Conservation (phyloP, 2,329 filamentous ascomycete species). For the Epichloe baconii region DNA sequence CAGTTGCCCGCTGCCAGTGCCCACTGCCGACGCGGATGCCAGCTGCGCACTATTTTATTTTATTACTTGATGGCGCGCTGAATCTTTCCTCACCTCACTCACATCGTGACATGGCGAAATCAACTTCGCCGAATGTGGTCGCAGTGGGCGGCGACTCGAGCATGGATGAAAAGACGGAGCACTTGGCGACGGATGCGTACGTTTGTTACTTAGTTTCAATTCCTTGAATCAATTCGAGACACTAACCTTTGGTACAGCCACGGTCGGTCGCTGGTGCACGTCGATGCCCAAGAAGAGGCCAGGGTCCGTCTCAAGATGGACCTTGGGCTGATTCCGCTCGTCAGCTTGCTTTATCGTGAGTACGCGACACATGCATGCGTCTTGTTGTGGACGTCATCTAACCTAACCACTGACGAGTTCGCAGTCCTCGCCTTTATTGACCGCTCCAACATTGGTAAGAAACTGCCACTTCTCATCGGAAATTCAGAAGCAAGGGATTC, state of each 20-base stretch:
- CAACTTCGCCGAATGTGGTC: no score
- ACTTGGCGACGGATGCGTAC: background rate
- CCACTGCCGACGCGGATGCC: no score
- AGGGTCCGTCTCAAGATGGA: slow-evolving; percentile 51
- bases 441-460: slow-evolving; percentile 49
- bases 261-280: no score
- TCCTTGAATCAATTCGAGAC: no score
- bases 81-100: background rate
- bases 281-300: slow-evolving; percentile 43
- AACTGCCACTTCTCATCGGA: background rate
- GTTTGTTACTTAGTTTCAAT: background rate
- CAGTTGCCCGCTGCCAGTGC: no score
- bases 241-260: no score
- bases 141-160: background rate
- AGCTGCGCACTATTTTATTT: no score
- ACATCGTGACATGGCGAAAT: no score
- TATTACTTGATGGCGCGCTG: no score
- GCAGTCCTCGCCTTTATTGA: slow-evolving; percentile 40
- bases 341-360: slow-evolving; percentile 42
- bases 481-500: background rate
- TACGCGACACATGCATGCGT: slow-evolving; percentile 14
- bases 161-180: background rate
- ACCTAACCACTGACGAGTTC: background rate
- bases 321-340: slow-evolving; percentile 48
- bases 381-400: background rate